Conservation (phyloP, 768 basidiomycete genomes). For the Lactarius akahatsu region DNA sequence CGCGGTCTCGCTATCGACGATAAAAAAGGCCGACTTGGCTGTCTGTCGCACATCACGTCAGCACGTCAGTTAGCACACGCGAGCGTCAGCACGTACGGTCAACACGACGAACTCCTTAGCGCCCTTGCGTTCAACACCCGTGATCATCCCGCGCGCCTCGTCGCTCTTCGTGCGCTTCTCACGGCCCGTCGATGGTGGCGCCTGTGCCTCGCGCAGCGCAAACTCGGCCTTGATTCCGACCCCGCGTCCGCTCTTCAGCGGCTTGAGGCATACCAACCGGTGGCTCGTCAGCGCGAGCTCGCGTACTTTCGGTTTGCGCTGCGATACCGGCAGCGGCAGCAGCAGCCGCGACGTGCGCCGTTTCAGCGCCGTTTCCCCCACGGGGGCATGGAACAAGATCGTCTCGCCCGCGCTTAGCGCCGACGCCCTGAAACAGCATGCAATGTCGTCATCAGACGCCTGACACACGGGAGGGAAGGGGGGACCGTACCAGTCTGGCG, state of each 20-base stretch:
- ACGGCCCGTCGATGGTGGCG: constrained; percentile 35
- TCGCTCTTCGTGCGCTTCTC: constrained; percentile 44
- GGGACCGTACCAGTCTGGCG: constrained; percentile 46
- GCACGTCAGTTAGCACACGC: neutral
- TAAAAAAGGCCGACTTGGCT: constrained; percentile 28
- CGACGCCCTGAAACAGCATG: constrained; percentile 33
- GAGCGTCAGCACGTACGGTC: constrained; percentile 46
- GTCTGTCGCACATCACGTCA: constrained; percentile 15
- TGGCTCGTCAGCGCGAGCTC: constrained; percentile 57
- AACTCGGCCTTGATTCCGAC: constrained; percentile 54
- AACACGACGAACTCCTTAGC: constrained; percentile 60
- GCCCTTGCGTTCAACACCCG: constrained; percentile 51
- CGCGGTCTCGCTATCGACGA: constrained; percentile 18
- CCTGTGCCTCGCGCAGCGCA: constrained; percentile 36
- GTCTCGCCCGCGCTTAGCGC: constrained; percentile 47
- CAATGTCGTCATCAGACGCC: neutral
- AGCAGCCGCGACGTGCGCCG: constrained; percentile 55
- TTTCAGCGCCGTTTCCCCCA: constrained; percentile 54
- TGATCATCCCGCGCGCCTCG: constrained; percentile 39
- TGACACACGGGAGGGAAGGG: neutral
- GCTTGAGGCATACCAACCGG: constrained; percentile 58
- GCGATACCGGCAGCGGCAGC: constrained; percentile 49
- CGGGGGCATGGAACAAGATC: constrained; percentile 50
- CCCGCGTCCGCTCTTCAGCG: constrained; percentile 38
- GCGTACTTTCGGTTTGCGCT: constrained; percentile 51